Conservation (phyloP, 108 stramenopile genomes). For the Cyclotella baltica region DNA sequence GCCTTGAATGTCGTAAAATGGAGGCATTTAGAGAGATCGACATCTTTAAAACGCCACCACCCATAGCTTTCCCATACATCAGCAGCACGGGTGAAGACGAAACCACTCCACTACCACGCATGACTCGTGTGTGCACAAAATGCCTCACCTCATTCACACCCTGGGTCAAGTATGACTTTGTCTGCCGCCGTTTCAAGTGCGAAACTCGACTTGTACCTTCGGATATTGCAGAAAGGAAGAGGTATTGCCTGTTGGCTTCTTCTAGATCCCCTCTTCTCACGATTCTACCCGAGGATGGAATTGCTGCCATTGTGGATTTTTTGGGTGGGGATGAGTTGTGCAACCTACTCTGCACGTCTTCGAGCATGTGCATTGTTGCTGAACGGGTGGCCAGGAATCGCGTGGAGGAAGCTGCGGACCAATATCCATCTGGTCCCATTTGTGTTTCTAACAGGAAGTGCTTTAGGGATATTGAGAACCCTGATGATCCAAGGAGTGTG, state of each 20-base stretch:
- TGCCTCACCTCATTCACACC: slow-evolving; percentile 37
- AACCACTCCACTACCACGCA: neutral
- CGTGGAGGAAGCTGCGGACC: slow-evolving; percentile 20
- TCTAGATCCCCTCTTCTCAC: slow-evolving; percentile 28
- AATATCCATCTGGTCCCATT: slow-evolving; percentile 42
- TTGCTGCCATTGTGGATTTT: slow-evolving; percentile 45
- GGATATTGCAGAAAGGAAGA: slow-evolving; percentile 40
- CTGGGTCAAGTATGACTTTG: slow-evolving; percentile 44
- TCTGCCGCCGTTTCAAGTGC: slow-evolving; percentile 39
- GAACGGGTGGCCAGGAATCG: slow-evolving; percentile 34
- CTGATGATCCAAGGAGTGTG: neutral
- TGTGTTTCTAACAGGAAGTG: slow-evolving; percentile 4
- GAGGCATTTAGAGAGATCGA: slow-evolving; percentile 43
- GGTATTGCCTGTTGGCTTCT: slow-evolving; percentile 12
- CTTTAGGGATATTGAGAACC: neutral
- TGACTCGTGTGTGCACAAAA: slow-evolving; percentile 39
- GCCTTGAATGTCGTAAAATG: slow-evolving; percentile 39
- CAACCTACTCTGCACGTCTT: slow-evolving; percentile 28
- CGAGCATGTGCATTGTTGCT: slow-evolving; percentile 37
- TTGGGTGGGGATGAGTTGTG: slow-evolving; percentile 26
- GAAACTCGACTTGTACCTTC: slow-evolving; percentile 42
- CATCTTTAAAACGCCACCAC: slow-evolving; percentile 21
- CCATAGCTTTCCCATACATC: neutral
- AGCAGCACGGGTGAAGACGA: neutral
- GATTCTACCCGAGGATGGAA: slow-evolving; percentile 43